phyloP scores from a whole-genome alignment of 352 stramenopile genomes.

The Halophytophthora polymorphica region DNA sequence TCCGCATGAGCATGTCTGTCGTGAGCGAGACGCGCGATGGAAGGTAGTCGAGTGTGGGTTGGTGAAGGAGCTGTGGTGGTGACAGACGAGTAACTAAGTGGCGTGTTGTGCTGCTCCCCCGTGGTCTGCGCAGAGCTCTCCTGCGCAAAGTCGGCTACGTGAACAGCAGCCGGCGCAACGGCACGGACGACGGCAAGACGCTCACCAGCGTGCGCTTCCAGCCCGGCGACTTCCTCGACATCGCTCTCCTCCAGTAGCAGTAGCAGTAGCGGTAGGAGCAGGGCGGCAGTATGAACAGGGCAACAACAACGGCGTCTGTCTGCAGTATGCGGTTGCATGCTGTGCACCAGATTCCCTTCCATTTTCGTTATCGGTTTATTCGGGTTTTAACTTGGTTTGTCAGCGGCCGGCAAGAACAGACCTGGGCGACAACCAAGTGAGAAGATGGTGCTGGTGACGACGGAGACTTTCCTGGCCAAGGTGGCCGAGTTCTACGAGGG shows the following conservation, averaged over 20 bases:
- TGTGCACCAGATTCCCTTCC: background rate
- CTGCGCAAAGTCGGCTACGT: constrained; percentile 67
- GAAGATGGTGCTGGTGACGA: constrained; percentile 53
- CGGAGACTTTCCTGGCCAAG: constrained; percentile 62
- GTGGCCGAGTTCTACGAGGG: constrained; percentile 55
- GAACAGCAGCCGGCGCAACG: constrained; percentile 43
- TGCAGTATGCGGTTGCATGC: background rate
- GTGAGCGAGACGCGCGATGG: constrained; percentile 52
- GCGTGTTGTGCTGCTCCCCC: background rate
- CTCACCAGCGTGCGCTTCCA: constrained; percentile 60
- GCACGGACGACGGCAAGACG: constrained; percentile 60
- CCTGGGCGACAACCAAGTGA: background rate
- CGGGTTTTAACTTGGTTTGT: constrained; percentile 5
- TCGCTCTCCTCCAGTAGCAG: constrained; percentile 48
- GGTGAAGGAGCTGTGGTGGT: constrained; percentile 1
- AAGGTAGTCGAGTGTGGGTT: constrained; percentile 22
- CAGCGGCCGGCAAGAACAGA: background rate
- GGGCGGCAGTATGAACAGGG: background rate
- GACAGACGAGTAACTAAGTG: constrained; percentile 5
- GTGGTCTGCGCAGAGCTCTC: constrained; percentile 27
- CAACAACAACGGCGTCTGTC: background rate
- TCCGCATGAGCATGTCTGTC: constrained; percentile 59
- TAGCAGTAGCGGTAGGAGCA: no score
- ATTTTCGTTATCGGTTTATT: constrained; percentile 16
- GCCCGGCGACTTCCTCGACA: constrained; percentile 60